Conservation (phyloP, 2,329 filamentous ascomycete genomes). For the Colletotrichum sp. region DNA sequence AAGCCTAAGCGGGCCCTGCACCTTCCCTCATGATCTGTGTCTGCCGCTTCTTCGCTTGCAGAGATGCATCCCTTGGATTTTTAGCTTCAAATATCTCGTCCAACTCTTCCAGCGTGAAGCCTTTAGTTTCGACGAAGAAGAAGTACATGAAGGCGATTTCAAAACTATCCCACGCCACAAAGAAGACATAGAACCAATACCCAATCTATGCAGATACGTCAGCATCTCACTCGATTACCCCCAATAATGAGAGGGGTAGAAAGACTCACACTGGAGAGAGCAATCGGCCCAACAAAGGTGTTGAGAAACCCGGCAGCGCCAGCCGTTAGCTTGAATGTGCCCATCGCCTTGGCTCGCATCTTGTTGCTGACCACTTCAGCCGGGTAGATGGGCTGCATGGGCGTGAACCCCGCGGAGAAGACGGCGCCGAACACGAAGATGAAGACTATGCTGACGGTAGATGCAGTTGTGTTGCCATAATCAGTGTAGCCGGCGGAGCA, state of each 20-base stretch:
- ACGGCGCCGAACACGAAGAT: constrained; percentile 43
- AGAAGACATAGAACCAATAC: constrained; percentile 42
- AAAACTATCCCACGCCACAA: constrained; percentile 38
- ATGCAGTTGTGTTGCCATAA: constrained; percentile 34
- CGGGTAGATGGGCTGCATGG: constrained; percentile 42
- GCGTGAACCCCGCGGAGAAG: constrained; percentile 37
- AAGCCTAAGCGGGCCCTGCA: background rate
- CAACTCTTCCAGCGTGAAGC: constrained; percentile 59
- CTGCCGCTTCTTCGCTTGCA: constrained; percentile 38
- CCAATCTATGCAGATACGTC: constrained; percentile 27
- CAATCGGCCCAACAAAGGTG: constrained; percentile 35
- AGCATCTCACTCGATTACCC: background rate
- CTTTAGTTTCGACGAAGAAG: constrained; percentile 51
- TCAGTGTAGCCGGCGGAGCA: constrained; percentile 38
- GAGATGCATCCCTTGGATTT: constrained; percentile 35
- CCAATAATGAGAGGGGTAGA: background rate
- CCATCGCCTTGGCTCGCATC: constrained; percentile 42
- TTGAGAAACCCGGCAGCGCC: constrained; percentile 42
- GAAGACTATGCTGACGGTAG: constrained; percentile 40
- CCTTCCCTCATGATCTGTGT: constrained; percentile 27
- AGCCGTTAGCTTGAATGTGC: constrained; percentile 35
- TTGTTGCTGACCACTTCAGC: constrained; percentile 41
- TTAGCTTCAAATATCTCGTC: constrained; percentile 55
- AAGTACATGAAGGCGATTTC: constrained; percentile 30
- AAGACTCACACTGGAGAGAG: constrained; percentile 29